phyloP scores from a whole-genome alignment of 2,329 filamentous ascomycete genomes.

The Furcasterigmium furcatum region DNA sequence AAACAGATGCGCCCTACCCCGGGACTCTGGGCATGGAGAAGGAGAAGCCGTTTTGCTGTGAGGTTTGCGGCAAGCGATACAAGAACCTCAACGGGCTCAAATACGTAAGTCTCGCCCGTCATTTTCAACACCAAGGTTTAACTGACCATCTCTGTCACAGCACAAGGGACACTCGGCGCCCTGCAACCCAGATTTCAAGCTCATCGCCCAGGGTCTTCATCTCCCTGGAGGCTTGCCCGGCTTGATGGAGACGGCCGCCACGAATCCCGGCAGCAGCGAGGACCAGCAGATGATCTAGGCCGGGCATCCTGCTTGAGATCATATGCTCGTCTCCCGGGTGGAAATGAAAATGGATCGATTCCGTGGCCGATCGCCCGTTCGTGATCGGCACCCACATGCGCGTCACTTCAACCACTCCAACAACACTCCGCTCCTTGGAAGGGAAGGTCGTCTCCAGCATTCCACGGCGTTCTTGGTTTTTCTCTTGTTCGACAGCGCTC shows the following conservation, averaged over 20 bases:
- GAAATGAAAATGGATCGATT: neutral
- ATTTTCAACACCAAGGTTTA: neutral
- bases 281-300: conserved; percentile 28
- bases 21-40: conserved; percentile 99
- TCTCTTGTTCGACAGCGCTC: neutral
- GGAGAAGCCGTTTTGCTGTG: conserved; percentile 97
- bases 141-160: conserved; percentile 36
- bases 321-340: neutral
- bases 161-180: conserved; percentile 80
- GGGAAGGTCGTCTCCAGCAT: conserved; percentile 2
- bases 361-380: neutral
- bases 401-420: too few relatives aligned
- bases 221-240: conserved; percentile 24
- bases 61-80: conserved; percentile 95
- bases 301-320: neutral
- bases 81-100: conserved; percentile 99
- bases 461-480: conserved; percentile 1
- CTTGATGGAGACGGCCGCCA: conserved; percentile 20
- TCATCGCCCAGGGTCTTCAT: conserved; percentile 40
- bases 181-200: conserved; percentile 78
- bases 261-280: conserved; percentile 40
- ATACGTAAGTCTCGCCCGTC: conserved; percentile 61
- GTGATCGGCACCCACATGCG: neutral
- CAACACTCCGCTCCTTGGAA: neutral
- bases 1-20: conserved; percentile 90